These are phyloP conservation scores for Candida vaughaniae DNA, from an alignment of 805 yeast genomes.

Conservation along the genomic window DNA sequence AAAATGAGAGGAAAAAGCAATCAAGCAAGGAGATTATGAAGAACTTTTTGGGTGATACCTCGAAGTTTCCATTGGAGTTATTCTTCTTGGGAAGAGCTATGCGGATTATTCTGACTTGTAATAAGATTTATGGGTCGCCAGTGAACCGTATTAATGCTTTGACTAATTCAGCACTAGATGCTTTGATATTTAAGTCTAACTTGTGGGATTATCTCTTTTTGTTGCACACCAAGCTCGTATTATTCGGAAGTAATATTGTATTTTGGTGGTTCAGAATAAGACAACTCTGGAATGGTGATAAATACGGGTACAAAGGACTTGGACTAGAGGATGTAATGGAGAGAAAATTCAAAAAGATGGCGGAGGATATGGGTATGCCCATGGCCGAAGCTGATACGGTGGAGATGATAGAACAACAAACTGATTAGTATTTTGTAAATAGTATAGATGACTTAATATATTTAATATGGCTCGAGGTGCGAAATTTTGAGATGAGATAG, in stretches of 20 bases:
- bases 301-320: constrained; percentile 27
- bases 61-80: constrained; percentile 64
- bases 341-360: constrained; percentile 40
- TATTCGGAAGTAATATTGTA: constrained; percentile 29
- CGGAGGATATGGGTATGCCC: constrained; percentile 43
- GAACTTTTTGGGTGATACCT: constrained; percentile 58
- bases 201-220: constrained; percentile 7
- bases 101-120: constrained; percentile 72
- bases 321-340: constrained; percentile 50
- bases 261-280: constrained; percentile 32
- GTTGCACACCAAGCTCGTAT: constrained; percentile 20
- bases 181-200: constrained; percentile 15
- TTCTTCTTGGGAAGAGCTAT: constrained; percentile 67
- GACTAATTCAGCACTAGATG: constrained; percentile 52
- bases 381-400: constrained; percentile 14
- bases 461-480: too few species aligned
- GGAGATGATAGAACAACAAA: constrained; percentile 3
- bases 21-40: constrained; percentile 45
- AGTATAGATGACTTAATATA: not conserved
- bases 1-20: constrained; percentile 10
- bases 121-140: constrained; percentile 66
- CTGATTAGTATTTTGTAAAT: constrained; percentile 1
- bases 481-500: constrained; percentile 8
- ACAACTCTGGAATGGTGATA: constrained; percentile 33
- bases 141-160: constrained; percentile 68